Conservation (phyloP, 139 green algal species). For the Coccomyxa sp. region DNA sequence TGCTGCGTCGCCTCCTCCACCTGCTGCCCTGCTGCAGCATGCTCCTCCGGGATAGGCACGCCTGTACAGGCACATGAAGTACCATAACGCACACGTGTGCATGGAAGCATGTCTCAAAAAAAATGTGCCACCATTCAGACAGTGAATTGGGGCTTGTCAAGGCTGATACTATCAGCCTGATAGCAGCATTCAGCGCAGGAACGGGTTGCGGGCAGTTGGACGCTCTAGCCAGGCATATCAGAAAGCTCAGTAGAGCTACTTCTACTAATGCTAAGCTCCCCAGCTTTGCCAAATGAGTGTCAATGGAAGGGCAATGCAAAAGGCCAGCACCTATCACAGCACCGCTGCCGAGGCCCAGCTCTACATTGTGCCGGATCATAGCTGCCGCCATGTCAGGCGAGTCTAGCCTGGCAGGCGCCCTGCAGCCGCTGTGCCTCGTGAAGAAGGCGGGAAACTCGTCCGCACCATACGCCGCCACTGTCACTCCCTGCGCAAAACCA, state of each 20-base stretch:
- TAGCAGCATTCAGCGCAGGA: neutral
- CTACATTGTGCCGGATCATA: conserved; percentile 39
- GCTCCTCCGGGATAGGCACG: conserved; percentile 76
- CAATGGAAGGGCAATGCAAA: neutral
- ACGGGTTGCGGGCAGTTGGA: neutral
- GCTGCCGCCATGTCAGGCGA: conserved; percentile 50
- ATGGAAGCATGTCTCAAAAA: neutral
- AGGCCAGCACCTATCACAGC: conserved; percentile 56
- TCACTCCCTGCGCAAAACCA: conserved; percentile 67
- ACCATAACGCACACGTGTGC: too few species aligned
- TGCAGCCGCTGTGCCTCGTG: conserved; percentile 68
- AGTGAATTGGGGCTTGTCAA: neutral
- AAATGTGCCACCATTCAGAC: neutral
- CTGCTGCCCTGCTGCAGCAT: conserved; percentile 51
- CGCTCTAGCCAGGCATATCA: neutral
- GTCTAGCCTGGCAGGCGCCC: conserved; percentile 50
- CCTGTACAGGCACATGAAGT: too few species aligned
- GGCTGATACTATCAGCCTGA: neutral
- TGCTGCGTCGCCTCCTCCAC: conserved; percentile 62
- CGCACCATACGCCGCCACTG: conserved; percentile 69
- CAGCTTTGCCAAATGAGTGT: neutral
- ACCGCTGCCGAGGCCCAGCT: conserved; percentile 49
- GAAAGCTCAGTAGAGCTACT: neutral
- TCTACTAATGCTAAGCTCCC: neutral
- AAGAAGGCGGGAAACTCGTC: conserved; percentile 98